Evolutionary conservation across 1,139 yeast species (phyloP), one percentile per base, ranked within the genome.

Genomic region (Candida sp.): DNA sequence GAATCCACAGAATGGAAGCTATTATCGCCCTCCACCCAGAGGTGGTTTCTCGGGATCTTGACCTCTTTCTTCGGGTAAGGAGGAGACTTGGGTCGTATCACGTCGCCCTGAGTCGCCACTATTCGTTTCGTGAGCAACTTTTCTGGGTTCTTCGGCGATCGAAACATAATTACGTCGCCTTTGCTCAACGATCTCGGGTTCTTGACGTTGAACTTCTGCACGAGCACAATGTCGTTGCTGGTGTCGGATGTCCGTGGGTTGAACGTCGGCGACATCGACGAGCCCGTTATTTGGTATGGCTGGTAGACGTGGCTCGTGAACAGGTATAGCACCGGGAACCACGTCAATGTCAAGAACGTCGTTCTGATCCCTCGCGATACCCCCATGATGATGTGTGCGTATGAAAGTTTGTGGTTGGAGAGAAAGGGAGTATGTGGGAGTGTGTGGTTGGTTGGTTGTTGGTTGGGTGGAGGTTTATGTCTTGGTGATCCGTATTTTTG

Each of bases 11-110:
- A 88, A 62, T 90, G 97, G 49, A 86, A 73, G n/a, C 69, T 68
- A 64, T 91, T 92, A 65, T 93, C 98, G 3, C 98, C 98, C 67
- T 93, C 98, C 0, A 92, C 92, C 98, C 98, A 93, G 9, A 90
- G 61, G 65, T 93, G 98, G 61, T 86, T 88, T 51, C 90, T 69
- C 3, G 97, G 97, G 2, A 93, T 72, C 27, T 70, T 70, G 7
- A 87, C 85, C 42, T 74, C 72, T 2, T 77, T 71, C 61, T 84
- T 80, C 1, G 96, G 94, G 63, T 88, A 90, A 22, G 85, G 85
- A 31, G 69, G 67, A 8, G 79, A 71, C 51, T 86, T 74, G 1
- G 96, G 84, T 26, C 68, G 62, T 0, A 92, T 76, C 3, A 75
- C 66, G 59, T 90, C 96, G 27, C 94, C 93, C 51, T 83, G 91